Evolutionary conservation across 2,329 filamentous ascomycete species (phyloP).

Genomic region (Cryphonectria carpinicola): DNA sequence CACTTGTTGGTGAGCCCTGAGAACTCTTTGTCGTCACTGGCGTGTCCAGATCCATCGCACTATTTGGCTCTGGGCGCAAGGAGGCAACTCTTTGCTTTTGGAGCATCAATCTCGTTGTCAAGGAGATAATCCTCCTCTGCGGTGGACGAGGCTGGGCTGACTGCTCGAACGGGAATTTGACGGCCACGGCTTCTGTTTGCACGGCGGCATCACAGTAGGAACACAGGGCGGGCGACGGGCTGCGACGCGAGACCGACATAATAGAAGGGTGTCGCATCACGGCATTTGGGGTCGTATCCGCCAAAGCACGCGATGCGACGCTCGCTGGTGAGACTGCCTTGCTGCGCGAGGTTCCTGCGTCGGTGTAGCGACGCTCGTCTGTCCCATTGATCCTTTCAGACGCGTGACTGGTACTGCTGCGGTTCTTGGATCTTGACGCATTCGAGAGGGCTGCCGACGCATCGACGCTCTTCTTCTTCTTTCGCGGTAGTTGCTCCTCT

Average conservation of each 20-base stretch:
- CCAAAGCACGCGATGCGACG: slow-evolving; percentile 43
- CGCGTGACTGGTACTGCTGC: slow-evolving; percentile 30
- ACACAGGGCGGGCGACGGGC: slow-evolving; percentile 44
- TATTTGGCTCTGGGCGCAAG: slow-evolving; percentile 36
- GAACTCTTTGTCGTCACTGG: slow-evolving; percentile 39
- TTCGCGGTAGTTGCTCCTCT: slow-evolving; percentile 51
- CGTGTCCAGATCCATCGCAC: slow-evolving; percentile 47
- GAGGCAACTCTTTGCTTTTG: slow-evolving; percentile 36
- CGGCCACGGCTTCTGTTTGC: slow-evolving; percentile 59
- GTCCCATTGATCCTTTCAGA: slow-evolving; percentile 39
- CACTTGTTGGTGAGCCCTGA: slow-evolving; percentile 16
- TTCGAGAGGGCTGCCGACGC: slow-evolving; percentile 49
- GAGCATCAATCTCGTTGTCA: slow-evolving; percentile 47
- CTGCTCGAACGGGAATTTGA: slow-evolving; percentile 42
- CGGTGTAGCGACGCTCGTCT: slow-evolving; percentile 50
- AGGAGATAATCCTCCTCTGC: slow-evolving; percentile 55
- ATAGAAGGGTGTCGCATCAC: slow-evolving; percentile 37
- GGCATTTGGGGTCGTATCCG: slow-evolving; percentile 35
- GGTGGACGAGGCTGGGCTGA: slow-evolving; percentile 38
- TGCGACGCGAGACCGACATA: slow-evolving; percentile 41
- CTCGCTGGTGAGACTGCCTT: slow-evolving; percentile 57
- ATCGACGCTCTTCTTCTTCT: slow-evolving; percentile 66
- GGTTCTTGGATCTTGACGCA: slow-evolving; percentile 36
- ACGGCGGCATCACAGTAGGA: slow-evolving; percentile 56
- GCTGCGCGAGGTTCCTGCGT: slow-evolving; percentile 57